Conservation (phyloP, 345 rosid genomes). For the Boechera stricta region DNA sequence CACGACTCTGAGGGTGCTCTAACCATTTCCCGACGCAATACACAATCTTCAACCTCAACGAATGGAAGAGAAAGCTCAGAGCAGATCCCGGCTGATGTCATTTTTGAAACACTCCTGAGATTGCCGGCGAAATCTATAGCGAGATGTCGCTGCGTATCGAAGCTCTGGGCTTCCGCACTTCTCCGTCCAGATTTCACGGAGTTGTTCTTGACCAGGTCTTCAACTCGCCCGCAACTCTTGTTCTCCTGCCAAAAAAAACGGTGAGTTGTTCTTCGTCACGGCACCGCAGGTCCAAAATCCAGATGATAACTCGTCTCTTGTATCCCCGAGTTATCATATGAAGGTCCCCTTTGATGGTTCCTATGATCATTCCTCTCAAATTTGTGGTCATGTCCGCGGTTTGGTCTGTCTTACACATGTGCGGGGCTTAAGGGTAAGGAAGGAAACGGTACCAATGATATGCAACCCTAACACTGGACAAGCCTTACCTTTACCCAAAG, state of each 20-base stretch:
- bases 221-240: not conserved
- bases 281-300: not conserved
- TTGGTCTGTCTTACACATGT: not conserved
- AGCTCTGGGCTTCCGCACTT: not conserved
- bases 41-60: not conserved
- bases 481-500: not conserved
- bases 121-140: conserved; percentile 11
- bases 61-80: not conserved
- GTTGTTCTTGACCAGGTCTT: not conserved
- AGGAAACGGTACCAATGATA: not conserved
- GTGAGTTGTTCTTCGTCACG: conserved; percentile 2
- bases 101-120: not conserved
- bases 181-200: not conserved
- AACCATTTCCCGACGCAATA: not conserved
- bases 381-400: not conserved
- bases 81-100: not conserved
- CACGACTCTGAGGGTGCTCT: not conserved
- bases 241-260: not conserved
- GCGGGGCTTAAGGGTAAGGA: not conserved
- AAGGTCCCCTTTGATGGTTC: not conserved
- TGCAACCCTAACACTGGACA: not conserved
- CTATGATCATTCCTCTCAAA: not conserved
- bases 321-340: not conserved
- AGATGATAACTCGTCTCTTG: not conserved
- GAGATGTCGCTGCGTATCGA: conserved; percentile 2